A percentile compares a stretch with the other conserved stretches of the same genome.
phyloP scores from a whole-genome alignment of 345 rosid genomes.

The Psidium friedrichsthalianum region DNA sequence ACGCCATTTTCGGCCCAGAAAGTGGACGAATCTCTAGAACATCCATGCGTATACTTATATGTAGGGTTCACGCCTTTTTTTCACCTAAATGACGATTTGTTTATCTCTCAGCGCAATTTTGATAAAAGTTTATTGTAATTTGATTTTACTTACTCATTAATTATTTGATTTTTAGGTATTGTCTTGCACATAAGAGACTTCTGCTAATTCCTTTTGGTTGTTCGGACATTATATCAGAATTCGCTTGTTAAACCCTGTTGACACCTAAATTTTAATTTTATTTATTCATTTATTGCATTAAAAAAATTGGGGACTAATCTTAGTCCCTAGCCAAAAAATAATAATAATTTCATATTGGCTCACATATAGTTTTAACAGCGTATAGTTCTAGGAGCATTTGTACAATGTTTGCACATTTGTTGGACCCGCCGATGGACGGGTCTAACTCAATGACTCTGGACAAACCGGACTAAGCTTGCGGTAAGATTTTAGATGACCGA shows the following conservation, averaged over 20 bases:
- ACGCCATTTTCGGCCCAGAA: neutral
- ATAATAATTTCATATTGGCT: too few species aligned
- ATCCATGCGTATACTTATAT: neutral
- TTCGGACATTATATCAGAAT: neutral
- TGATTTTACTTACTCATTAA: neutral
- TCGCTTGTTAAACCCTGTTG: neutral
- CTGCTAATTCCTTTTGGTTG: neutral
- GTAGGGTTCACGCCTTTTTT: neutral
- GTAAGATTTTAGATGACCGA: too few species aligned
- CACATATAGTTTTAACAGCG: too few species aligned
- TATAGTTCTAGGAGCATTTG: too few species aligned
- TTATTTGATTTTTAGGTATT: neutral
- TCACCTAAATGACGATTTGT: neutral
- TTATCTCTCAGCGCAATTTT: neutral
- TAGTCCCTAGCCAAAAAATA: too few species aligned
- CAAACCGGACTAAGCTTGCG: too few species aligned
- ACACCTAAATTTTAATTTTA: too few species aligned
- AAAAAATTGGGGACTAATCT: too few species aligned
- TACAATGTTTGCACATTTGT: too few species aligned
- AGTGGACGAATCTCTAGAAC: neutral
- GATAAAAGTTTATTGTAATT: neutral
- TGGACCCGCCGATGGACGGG: too few species aligned
- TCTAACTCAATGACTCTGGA: too few species aligned
- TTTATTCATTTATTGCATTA: too few species aligned
- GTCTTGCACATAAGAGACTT: neutral